Base-by-base conservation (phyloP, 2,329 filamentous ascomycete species). In the Botrytis cinerea region DNA sequence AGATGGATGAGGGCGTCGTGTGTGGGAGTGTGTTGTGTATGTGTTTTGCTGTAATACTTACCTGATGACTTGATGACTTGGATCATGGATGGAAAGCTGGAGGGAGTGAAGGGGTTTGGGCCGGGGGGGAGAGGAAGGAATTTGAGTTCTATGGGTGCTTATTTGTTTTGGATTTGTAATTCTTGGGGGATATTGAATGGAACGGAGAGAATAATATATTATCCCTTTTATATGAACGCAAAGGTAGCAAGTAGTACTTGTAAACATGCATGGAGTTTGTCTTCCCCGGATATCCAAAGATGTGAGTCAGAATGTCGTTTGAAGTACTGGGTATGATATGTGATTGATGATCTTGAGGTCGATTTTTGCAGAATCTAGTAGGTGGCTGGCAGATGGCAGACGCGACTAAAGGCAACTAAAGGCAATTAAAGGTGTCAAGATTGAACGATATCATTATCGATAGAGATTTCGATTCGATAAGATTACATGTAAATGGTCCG, bases 401-500 rank as follows among this genome's bases (percentile, higher is more conserved):
- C 8, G 16, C n/a, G 18, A 32, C 48, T 32, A 59, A 5, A 59
- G n/a, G 28, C 35, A 38, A 38, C 35, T 38, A 8, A 38, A 38
- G n/a, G 28, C 35, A 38, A 8, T 4, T 8, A 1, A 38, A 38
- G 35, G 35, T 38, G 28, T 32, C 7, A 32, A 59, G 14, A 59
- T 20, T 32, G 54, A 32, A 20, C 38, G 57, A 60, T 40, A 18
- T n/a, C 35, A 62, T 40, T 62, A 62, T 62, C 25, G 60, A 62
- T 40, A 43, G 60, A 62, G 10, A n/a, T n/a, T 51, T n/a, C 48
- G 60, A 62, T 62, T 40, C 60, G 60, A 62, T 62, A 18, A 62
- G 60, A 62, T 62, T 38, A 62, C n/a, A 25, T 38, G 35, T 8
- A 18, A n/a, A 22, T 32, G 57, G 28, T 60, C 57, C 57, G 57